Conservation (phyloP, 495 filamentous ascomycete genomes). For the Penicillium waksmanii region DNA sequence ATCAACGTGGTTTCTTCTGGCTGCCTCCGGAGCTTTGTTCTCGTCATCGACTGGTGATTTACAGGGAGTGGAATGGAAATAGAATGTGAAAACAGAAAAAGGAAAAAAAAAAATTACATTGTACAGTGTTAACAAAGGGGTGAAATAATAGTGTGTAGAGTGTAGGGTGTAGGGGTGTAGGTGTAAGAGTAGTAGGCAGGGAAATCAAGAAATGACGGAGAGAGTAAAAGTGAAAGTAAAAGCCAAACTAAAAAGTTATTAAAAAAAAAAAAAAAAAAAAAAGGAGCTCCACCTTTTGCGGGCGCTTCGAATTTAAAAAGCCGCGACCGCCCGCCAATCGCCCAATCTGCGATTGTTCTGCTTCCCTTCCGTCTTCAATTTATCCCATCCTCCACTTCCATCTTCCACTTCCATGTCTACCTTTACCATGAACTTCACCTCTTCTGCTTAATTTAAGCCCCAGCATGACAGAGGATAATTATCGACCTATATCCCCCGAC, state of each 20-base stretch:
- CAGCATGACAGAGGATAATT: conserved; percentile 37
- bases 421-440: conserved; percentile 2
- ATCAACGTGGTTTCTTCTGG: conserved; percentile 33
- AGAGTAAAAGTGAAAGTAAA: neutral
- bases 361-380: no score
- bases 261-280: conserved; percentile 8
- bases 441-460: no score
- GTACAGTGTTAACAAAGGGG: neutral
- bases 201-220: conserved; percentile 33
- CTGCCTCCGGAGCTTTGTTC: conserved; percentile 42
- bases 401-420: neutral
- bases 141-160: conserved; percentile 18
- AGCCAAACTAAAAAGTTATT: neutral
- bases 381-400: no score
- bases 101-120: conserved; percentile 26
- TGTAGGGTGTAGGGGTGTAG: neutral
- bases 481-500: conserved; percentile 36
- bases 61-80: conserved; percentile 4
- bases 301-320: conserved; percentile 37
- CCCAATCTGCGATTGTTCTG: no score
- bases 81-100: conserved; percentile 12
- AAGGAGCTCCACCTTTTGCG: neutral
- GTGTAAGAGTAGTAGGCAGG: conserved; percentile 5
- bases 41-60: conserved; percentile 43
- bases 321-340: conserved; percentile 23